These are phyloP conservation scores for Amphicarpaea edgeworthii DNA, from an alignment of 306 rosid species.

Conservation along the genomic window DNA sequence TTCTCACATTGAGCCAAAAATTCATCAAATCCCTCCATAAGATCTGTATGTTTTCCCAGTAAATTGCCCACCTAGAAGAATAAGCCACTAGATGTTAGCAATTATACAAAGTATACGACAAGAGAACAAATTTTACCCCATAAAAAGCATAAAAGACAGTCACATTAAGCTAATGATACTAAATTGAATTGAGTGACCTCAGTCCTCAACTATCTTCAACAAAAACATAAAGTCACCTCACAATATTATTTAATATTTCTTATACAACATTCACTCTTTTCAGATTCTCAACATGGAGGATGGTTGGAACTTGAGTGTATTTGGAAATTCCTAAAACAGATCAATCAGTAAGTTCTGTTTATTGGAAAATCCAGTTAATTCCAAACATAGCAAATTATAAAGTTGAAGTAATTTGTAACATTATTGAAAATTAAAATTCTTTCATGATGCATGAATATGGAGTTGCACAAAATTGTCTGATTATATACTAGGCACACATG, in stretches of 20 bases:
- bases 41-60: slow-evolving; percentile 84
- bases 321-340: slow-evolving; percentile 16
- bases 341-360: not conserved
- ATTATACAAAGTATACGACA: not conserved
- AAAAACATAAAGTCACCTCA: slow-evolving; percentile 17
- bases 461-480: slow-evolving; percentile 25
- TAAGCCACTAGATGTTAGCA: slow-evolving; percentile 44
- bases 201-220: slow-evolving; percentile 1
- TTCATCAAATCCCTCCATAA: slow-evolving; percentile 90
- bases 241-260: slow-evolving; percentile 37
- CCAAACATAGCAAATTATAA: not conserved
- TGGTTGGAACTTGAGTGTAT: slow-evolving; percentile 27
- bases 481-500: too few species aligned
- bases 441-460: slow-evolving; percentile 9
- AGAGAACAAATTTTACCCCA: slow-evolving; percentile 11
- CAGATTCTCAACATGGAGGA: slow-evolving; percentile 16
- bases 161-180: slow-evolving; percentile 27
- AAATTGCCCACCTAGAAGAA: slow-evolving; percentile 81
- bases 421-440: slow-evolving; percentile 15
- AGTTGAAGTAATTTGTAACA: not conserved
- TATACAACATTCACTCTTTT: slow-evolving; percentile 14
- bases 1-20: slow-evolving; percentile 90
- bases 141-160: slow-evolving; percentile 8
- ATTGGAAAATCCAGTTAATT: too few species aligned
- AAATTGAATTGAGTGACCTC: slow-evolving; percentile 10